Conservation (phyloP, 176 grass and related monocot species). For the Guadua angustifolia region DNA sequence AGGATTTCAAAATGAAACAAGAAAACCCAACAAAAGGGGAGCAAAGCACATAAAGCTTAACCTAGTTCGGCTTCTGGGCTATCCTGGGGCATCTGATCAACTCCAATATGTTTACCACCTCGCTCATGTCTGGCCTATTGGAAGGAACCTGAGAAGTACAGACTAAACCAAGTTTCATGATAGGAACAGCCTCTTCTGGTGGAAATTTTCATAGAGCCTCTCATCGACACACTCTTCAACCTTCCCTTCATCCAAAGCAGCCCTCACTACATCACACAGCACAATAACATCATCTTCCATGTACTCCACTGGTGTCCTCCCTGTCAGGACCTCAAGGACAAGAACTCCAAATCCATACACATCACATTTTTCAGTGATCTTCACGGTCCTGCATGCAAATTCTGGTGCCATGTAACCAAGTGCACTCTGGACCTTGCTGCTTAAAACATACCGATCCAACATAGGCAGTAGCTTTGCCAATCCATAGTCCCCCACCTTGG, state of each 20-base stretch:
- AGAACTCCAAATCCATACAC: conserved; percentile 91
- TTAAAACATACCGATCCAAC: conserved; percentile 92
- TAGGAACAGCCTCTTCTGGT: conserved; percentile 78
- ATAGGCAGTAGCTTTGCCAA: conserved; percentile 97
- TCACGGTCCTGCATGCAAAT: conserved; percentile 91
- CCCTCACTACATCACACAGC: conserved; percentile 85
- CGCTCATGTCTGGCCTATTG: conserved; percentile 90
- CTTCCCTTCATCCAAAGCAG: conserved; percentile 85
- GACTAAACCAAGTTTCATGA: conserved; percentile 89
- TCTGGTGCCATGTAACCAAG: conserved; percentile 99
- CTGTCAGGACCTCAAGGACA: conserved; percentile 84
- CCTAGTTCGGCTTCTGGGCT: conserved; percentile 77
- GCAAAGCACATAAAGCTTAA: conserved; percentile 39
- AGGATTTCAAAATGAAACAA: conserved; percentile 34
- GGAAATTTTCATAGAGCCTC: conserved; percentile 87
- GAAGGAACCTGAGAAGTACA: conserved; percentile 97
- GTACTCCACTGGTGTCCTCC: conserved; percentile 87
- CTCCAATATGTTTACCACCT: conserved; percentile 98
- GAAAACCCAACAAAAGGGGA: not conserved
- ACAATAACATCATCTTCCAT: conserved; percentile 95
- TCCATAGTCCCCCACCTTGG: conserved; percentile 92
- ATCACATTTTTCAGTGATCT: conserved; percentile 96
- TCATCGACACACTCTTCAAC: conserved; percentile 88
- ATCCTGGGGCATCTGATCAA: conserved; percentile 95
- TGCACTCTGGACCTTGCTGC: conserved; percentile 94